Percentiles rank a stretch among this genome's conserved stretches.
Conservation (phyloP, 2,329 filamentous ascomycete species). For the Ophiosphaerella herpotricha region DNA sequence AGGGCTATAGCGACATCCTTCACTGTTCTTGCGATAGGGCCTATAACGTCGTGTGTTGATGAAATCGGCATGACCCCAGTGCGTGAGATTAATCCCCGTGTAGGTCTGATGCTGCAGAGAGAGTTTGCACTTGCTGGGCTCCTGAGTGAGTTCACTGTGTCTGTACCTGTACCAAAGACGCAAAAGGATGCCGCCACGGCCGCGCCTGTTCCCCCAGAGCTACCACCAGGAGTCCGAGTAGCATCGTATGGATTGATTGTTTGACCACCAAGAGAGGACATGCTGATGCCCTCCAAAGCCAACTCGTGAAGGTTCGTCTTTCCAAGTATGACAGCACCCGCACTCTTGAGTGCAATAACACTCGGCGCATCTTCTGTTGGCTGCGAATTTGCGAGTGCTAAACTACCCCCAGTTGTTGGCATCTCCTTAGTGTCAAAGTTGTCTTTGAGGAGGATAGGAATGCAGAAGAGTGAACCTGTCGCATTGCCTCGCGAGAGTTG, state of each 20-base stretch:
- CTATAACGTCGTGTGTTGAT: conserved; percentile 60
- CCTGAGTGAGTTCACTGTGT: conserved; percentile 65
- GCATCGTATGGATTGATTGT: conserved; percentile 69
- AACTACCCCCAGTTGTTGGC: conserved; percentile 62
- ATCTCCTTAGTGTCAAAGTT: conserved; percentile 63
- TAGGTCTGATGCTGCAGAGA: conserved; percentile 64
- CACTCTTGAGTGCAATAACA: conserved; percentile 54
- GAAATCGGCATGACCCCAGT: conserved; percentile 61
- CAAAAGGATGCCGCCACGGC: conserved; percentile 63
- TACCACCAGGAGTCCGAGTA: conserved; percentile 67
- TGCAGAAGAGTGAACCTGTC: conserved; percentile 61
- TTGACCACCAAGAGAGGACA: conserved; percentile 67
- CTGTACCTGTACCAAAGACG: conserved; percentile 62
- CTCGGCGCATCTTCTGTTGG: conserved; percentile 57
- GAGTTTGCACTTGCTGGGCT: conserved; percentile 66
- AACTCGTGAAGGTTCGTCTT: conserved; percentile 67
- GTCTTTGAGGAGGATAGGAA: conserved; percentile 67
- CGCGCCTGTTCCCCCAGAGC: conserved; percentile 66
- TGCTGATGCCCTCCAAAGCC: conserved; percentile 65
- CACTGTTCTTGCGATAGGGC: conserved; percentile 58
- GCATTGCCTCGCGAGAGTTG: conserved; percentile 54
- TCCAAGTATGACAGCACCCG: conserved; percentile 61
- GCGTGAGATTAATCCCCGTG: conserved; percentile 56
- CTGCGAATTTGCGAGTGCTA: conserved; percentile 54
- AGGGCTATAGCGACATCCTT: conserved; percentile 58